Base-by-base conservation (phyloP, 345 rosid species). In the Isatis tinctoria region DNA sequence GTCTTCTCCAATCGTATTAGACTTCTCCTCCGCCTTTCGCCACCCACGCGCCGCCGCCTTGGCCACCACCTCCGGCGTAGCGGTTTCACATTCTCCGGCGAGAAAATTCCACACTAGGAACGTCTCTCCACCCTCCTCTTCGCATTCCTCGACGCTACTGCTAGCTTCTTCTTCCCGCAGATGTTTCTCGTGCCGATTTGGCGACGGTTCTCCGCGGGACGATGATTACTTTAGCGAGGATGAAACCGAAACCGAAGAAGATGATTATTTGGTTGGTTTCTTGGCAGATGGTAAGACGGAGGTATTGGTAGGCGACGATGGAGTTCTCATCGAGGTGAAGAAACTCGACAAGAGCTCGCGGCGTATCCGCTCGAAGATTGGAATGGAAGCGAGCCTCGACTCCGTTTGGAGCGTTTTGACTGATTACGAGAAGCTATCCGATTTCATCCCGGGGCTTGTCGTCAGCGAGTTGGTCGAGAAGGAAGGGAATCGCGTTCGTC, bases 401-500 rank as follows among this genome's bases (percentile, higher is more conserved):
- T 65, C 84, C 0, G 82, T 94, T 7, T 94, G 98, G 98, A 80
- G 71, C 26, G 81, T 94, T 0, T 71, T 94, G 78, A 94, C 96
- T 10, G 89, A 86, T 71, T 94, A 91, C 56, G 98, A 94, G 81
- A 84, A 82, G 59, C 32, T 94, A 79, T 85, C 89, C 3, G 97
- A 91, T 71, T 79, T 87, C 81, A 82, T 90, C 22, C 97, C 98
- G 0, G 86, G 88, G 1, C 96, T 94, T 16, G 95, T 89, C 7
- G 90, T 90, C 64, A 88, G 96, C 80, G 74, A 86, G 78, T 79
- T 94, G 81, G 80, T 94, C 8, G 93, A 91, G 75, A 88, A 85
- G 81, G 87, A 82, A 57, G 86, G 82, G 33, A 91, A 88, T 32
- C 87, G 83, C 67, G 93, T 85, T 75, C 85, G 97, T 44, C 79